phyloP scores from a whole-genome alignment of 305 asterid species.

The Rubia balearica region DNA sequence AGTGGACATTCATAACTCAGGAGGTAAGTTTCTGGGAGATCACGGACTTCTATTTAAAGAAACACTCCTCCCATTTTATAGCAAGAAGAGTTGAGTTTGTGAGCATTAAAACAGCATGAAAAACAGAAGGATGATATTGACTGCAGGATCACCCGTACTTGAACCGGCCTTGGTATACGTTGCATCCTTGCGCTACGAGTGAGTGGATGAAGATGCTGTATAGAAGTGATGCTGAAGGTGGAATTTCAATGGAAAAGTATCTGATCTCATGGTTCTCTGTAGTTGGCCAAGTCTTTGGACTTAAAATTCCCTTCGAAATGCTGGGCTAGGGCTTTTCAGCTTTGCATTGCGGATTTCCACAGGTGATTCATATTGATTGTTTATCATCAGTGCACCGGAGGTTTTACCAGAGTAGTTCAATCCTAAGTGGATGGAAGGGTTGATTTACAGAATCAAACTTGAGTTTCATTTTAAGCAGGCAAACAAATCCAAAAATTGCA shows the following conservation, averaged over 20 bases:
- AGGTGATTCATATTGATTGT: neutral
- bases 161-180: conserved; percentile 73
- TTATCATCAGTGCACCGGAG: too few species aligned
- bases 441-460: too few species aligned
- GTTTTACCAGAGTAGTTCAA: too few species aligned
- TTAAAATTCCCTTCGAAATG: conserved; percentile 52
- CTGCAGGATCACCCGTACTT: conserved; percentile 70
- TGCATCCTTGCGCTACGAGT: conserved; percentile 87
- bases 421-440: too few species aligned
- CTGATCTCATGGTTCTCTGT: conserved; percentile 76
- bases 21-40: conserved; percentile 44
- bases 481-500: too few species aligned
- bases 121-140: neutral
- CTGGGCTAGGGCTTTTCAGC: conserved; percentile 6
- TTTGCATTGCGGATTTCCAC: neutral
- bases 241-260: conserved; percentile 35
- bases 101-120: neutral
- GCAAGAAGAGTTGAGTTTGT: neutral
- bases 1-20: conserved; percentile 78
- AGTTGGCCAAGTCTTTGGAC: conserved; percentile 66
- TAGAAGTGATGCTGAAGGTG: conserved; percentile 26
- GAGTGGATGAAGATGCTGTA: conserved; percentile 84
- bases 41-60: neutral
- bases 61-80: neutral
- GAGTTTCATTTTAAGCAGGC: too few species aligned